A percentile compares a stretch with the other conserved stretches of the same genome.
Conservation (phyloP, 805 yeast species). For the Nematodospora valgi region DNA sequence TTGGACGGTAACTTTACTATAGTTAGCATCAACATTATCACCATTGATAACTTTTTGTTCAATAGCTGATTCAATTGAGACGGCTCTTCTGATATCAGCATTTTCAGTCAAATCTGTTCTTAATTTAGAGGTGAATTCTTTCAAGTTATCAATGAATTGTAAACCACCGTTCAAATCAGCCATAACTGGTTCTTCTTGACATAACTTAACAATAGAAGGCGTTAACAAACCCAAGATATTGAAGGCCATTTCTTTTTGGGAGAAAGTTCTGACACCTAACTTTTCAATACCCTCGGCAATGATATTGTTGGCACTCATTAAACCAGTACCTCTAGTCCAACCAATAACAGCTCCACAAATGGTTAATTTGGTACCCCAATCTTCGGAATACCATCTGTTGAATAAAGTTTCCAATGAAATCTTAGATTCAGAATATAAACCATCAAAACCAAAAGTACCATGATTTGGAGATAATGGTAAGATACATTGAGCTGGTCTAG, state of each 20-base stretch:
- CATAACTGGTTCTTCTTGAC: slow-evolving; percentile 92
- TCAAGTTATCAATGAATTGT: slow-evolving; percentile 87
- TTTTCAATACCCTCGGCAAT: slow-evolving; percentile 97
- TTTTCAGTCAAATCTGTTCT: slow-evolving; percentile 76
- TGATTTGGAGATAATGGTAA: slow-evolving; percentile 98
- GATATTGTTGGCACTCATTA: slow-evolving; percentile 95
- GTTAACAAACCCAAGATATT: slow-evolving; percentile 91
- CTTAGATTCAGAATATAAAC: slow-evolving; percentile 97
- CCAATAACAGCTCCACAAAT: slow-evolving; percentile 98
- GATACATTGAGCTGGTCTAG: slow-evolving; percentile 97
- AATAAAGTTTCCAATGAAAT: slow-evolving; percentile 90
- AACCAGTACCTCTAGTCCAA: slow-evolving; percentile 99
- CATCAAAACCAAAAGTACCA: slow-evolving; percentile 98
- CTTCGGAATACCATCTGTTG: slow-evolving; percentile 98
- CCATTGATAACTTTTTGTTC: slow-evolving; percentile 87
- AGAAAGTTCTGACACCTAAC: slow-evolving; percentile 95
- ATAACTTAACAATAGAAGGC: slow-evolving; percentile 76
- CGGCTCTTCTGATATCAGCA: slow-evolving; percentile 92
- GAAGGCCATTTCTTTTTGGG: slow-evolving; percentile 99
- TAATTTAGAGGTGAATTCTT: slow-evolving; percentile 76
- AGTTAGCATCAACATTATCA: slow-evolving; percentile 82
- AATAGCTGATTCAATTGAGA: slow-evolving; percentile 85
- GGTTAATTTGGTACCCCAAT: slow-evolving; percentile 92
- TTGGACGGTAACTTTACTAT: slow-evolving; percentile 69
- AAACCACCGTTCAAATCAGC: slow-evolving; percentile 99